Conservation (phyloP, 306 rosid species). For the Begonia masoniana region DNA sequence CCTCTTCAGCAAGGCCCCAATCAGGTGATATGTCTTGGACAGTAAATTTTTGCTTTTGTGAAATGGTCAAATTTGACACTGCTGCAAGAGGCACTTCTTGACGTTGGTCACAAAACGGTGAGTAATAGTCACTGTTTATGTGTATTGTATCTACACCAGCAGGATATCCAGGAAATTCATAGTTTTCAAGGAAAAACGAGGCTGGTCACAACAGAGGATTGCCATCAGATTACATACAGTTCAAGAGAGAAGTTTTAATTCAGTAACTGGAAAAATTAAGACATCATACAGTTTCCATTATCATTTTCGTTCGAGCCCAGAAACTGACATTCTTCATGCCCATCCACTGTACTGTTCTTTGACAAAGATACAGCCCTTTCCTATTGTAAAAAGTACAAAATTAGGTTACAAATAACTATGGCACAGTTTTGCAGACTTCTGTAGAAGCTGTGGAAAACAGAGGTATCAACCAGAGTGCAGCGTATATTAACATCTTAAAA, state of each 20-base stretch:
- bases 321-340: constrained; percentile 31
- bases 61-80: constrained; percentile 36
- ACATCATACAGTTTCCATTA: constrained; percentile 32
- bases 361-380: constrained; percentile 23
- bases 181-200: constrained; percentile 18
- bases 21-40: constrained; percentile 71
- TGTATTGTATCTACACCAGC: constrained; percentile 21
- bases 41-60: constrained; percentile 60
- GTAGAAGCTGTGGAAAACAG: neutral
- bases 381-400: constrained; percentile 26
- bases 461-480: neutral
- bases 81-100: constrained; percentile 29
- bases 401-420: no score
- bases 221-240: constrained; percentile 8
- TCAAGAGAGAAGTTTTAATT: neutral
- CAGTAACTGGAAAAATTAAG: neutral
- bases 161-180: constrained; percentile 26
- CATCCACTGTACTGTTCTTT: constrained; percentile 24
- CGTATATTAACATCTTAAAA: no score
- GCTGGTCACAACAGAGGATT: constrained; percentile 31
- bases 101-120: constrained; percentile 30
- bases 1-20: constrained; percentile 62
- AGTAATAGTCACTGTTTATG: constrained; percentile 24
- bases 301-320: constrained; percentile 20
- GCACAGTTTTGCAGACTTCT: neutral